A percentile compares a stretch with the other conserved stretches of the same genome.
phyloP scores from a whole-genome alignment of 2,329 filamentous ascomycete genomes.

The Orbilia ellipsospora region DNA sequence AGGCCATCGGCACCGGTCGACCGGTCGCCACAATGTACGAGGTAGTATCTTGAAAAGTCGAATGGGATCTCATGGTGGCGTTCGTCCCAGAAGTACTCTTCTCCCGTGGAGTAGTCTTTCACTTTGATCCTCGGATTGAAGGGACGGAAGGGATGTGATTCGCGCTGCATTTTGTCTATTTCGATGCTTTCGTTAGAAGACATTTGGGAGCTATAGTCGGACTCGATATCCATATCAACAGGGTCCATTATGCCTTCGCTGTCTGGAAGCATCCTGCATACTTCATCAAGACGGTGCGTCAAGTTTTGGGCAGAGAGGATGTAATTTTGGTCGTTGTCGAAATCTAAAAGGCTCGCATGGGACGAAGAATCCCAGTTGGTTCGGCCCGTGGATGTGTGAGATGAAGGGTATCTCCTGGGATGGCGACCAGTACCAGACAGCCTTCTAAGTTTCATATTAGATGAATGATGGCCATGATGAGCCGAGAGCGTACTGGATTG shows the following conservation, averaged over 20 bases:
- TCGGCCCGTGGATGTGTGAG: conserved; percentile 15
- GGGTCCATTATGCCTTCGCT: conserved; percentile 19
- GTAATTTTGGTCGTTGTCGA: conserved; percentile 16
- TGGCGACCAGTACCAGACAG: conserved; percentile 11
- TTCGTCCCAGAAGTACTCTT: conserved; percentile 47
- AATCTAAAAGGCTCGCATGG: conserved; percentile 7
- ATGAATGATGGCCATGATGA: not conserved
- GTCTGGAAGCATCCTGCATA: conserved; percentile 31
- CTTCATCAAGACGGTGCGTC: conserved; percentile 5
- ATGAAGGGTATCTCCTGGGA: conserved; percentile 2
- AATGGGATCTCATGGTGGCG: conserved; percentile 19
- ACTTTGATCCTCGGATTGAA: conserved; percentile 35
- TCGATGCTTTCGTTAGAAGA: conserved; percentile 19
- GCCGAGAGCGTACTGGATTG: not conserved
- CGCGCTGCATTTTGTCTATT: conserved; percentile 28
- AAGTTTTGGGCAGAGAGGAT: conserved; percentile 1
- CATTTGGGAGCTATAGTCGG: conserved; percentile 12
- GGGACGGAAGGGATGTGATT: conserved; percentile 13
- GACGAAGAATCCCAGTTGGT: conserved; percentile 36
- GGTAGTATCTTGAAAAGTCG: conserved; percentile 33
- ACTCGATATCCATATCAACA: conserved; percentile 37
- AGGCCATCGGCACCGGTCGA: conserved; percentile 31
- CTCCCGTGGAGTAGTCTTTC: conserved; percentile 8
- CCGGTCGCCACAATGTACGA: conserved; percentile 27
- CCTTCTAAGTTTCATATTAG: conserved; percentile 12